Evolutionary conservation across 2,329 filamentous ascomycete genomes (phyloP).

Genomic region (Ceratocystis colombiana): DNA sequence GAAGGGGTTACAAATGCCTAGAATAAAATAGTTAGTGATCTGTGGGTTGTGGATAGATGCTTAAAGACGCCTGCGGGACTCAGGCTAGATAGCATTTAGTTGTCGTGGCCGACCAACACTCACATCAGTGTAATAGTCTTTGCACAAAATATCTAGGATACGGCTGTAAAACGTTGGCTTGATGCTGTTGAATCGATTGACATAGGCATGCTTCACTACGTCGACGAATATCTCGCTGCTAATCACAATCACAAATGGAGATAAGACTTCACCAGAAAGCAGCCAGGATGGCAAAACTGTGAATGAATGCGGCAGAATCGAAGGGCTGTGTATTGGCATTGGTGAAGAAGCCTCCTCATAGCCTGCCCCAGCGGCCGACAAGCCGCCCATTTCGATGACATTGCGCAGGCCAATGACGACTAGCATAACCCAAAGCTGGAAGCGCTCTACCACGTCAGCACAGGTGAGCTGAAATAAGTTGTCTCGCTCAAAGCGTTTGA

Average conservation of each 20-base stretch:
- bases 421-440: slow-evolving; percentile 95
- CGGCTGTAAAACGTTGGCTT: slow-evolving; percentile 81
- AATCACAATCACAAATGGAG: slow-evolving; percentile 85
- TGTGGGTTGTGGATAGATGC: background rate
- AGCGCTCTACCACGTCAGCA: slow-evolving; percentile 91
- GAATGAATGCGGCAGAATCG: slow-evolving; percentile 81
- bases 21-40: slow-evolving; percentile 26
- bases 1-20: slow-evolving; percentile 85
- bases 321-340: slow-evolving; percentile 54
- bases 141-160: slow-evolving; percentile 86
- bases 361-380: slow-evolving; percentile 48
- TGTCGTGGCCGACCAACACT: slow-evolving; percentile 30
- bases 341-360: slow-evolving; percentile 29
- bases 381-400: slow-evolving; percentile 84
- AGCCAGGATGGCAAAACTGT: slow-evolving; percentile 75
- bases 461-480: slow-evolving; percentile 95
- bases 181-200: slow-evolving; percentile 97
- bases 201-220: slow-evolving; percentile 94
- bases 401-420: slow-evolving; percentile 94
- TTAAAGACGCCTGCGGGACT: background rate
- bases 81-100: background rate
- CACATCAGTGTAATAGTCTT: slow-evolving; percentile 94
- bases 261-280: slow-evolving; percentile 71
- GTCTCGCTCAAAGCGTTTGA: slow-evolving; percentile 98
- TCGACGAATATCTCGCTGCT: slow-evolving; percentile 96